phyloP scores from a whole-genome alignment of 2,329 filamentous ascomycete genomes.

The Akanthomyces muscarius region DNA sequence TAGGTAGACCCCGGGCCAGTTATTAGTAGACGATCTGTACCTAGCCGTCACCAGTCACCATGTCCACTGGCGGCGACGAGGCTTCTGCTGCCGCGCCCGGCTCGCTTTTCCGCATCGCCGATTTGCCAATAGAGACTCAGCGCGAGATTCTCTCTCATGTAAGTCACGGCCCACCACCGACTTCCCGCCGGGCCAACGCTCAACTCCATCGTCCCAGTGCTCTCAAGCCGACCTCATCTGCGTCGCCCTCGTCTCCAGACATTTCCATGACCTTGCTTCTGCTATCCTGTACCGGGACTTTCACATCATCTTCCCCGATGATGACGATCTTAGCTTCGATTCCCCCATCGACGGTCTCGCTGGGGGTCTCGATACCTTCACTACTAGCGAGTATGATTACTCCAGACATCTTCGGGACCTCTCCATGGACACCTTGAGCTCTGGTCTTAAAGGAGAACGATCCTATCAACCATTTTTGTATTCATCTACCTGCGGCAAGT shows the following conservation, averaged over 20 bases:
- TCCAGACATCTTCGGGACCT: conserved; percentile 54
- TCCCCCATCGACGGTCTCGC: conserved; percentile 55
- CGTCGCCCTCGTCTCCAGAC: conserved; percentile 54
- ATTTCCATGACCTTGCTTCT: conserved; percentile 55
- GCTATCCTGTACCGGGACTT: conserved; percentile 57
- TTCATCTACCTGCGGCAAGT: conserved; percentile 56
- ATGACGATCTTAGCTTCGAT: conserved; percentile 50
- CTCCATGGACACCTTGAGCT: conserved; percentile 51
- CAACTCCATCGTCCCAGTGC: conserved; percentile 37
- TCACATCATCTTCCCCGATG: conserved; percentile 58
- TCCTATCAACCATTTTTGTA: conserved; percentile 53
- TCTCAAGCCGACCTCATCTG: conserved; percentile 50
- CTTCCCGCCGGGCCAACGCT: background rate
- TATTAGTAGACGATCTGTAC: conserved; percentile 1
- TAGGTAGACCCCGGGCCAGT: conserved; percentile 9
- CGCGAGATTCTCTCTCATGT: conserved; percentile 46
- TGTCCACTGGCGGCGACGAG: conserved; percentile 34
- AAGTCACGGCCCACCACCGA: conserved; percentile 22
- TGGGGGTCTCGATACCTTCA: conserved; percentile 56
- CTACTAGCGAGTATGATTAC: conserved; percentile 61
- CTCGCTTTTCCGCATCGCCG: conserved; percentile 31
- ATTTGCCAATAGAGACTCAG: conserved; percentile 46
- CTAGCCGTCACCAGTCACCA: conserved; percentile 23
- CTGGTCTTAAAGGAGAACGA: conserved; percentile 49
- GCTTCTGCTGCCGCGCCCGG: conserved; percentile 20